Evolutionary conservation across 345 rosid species (phyloP).

Genomic region (Murraya paniculata): DNA sequence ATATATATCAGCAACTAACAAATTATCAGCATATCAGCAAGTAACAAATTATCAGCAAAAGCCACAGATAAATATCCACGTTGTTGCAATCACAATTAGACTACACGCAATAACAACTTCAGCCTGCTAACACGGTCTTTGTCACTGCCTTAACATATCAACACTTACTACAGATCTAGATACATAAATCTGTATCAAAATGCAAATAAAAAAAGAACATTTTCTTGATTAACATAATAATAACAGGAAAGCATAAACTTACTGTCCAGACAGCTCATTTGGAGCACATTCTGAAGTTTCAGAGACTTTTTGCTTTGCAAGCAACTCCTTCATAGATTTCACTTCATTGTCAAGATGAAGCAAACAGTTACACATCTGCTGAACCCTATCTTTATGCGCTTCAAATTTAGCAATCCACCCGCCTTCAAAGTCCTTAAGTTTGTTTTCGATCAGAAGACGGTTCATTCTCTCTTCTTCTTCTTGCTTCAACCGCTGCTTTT

Average conservation of each 20-base stretch:
- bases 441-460: conserved; percentile 33
- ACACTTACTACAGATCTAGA: neutral
- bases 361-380: conserved; percentile 31
- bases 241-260: neutral
- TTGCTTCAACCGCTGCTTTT: conserved; percentile 57
- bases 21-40: neutral
- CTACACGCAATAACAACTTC: neutral
- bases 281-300: conserved; percentile 28
- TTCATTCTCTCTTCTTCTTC: conserved; percentile 67
- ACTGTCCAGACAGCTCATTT: conserved; percentile 18
- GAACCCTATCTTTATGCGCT: conserved; percentile 26
- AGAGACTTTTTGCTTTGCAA: conserved; percentile 26
- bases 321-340: conserved; percentile 36
- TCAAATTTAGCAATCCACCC: conserved; percentile 36
- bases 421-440: conserved; percentile 52
- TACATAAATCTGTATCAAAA: neutral
- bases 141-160: neutral
- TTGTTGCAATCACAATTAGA: neutral
- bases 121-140: neutral
- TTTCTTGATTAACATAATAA: neutral
- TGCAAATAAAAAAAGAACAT: neutral
- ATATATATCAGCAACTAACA: neutral
- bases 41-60: neutral
- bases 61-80: neutral
- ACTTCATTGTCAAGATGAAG: conserved; percentile 40